Conservation (phyloP, 768 basidiomycete genomes). For the Nidularia pulvinata region DNA sequence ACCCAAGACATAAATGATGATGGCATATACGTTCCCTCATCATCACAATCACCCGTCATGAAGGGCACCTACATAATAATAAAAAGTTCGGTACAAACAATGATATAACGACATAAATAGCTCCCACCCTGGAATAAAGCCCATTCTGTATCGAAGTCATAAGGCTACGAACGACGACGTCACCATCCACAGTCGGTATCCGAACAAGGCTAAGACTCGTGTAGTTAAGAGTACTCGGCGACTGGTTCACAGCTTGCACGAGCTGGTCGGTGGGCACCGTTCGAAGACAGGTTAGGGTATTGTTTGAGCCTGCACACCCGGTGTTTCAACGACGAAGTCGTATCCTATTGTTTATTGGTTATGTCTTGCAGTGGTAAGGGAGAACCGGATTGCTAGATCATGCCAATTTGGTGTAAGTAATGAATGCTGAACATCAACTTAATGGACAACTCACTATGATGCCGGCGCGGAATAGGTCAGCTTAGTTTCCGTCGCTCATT, state of each 20-base stretch:
- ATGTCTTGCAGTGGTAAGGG: slow-evolving; percentile 8
- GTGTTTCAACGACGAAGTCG: slow-evolving; percentile 23
- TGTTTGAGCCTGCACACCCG: slow-evolving; percentile 17
- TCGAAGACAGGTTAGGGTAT: no score
- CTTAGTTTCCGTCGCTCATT: slow-evolving; percentile 10
- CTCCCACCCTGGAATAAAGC: slow-evolving; percentile 24
- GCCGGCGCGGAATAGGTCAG: slow-evolving; percentile 12
- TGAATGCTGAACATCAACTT: background rate
- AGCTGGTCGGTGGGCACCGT: no score
- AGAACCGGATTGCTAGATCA: slow-evolving; percentile 15
- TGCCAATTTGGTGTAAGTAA: background rate
- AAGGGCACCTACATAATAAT: slow-evolving; percentile 11
- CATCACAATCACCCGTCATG: slow-evolving; percentile 30
- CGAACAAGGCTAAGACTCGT: no score
- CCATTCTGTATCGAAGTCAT: slow-evolving; percentile 25
- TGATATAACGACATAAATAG: background rate
- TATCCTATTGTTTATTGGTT: slow-evolving; percentile 20
- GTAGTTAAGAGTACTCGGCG: no score
- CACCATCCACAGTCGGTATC: no score
- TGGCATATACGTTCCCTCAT: slow-evolving; percentile 35
- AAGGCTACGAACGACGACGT: slow-evolving; percentile 24
- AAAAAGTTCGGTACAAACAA: slow-evolving; percentile 3
- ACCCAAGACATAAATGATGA: background rate
- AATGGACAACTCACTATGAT: slow-evolving; percentile 9
- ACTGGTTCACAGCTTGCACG: no score